Conservation (phyloP, 495 filamentous ascomycete genomes). For the Elasticomyces elasticus region DNA sequence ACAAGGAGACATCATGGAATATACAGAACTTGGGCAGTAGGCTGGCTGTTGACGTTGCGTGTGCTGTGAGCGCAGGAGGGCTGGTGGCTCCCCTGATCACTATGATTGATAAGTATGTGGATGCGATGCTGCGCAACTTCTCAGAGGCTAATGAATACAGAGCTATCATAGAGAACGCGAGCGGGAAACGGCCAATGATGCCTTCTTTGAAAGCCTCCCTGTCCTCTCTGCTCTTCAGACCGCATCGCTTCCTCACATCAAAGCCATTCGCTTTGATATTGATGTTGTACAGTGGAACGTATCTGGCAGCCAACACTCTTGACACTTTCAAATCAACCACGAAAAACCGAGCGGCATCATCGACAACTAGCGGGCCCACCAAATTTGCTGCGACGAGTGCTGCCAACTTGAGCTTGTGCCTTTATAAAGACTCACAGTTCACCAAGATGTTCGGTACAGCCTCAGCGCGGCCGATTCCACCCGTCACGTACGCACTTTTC, state of each 20-base stretch:
- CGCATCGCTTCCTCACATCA: slow-evolving; percentile 61
- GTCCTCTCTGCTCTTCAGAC: slow-evolving; percentile 52
- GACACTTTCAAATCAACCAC: slow-evolving; percentile 69
- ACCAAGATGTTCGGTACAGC: slow-evolving; percentile 67
- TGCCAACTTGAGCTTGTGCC: slow-evolving; percentile 84
- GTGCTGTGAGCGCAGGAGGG: slow-evolving; percentile 67
- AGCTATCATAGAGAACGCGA: slow-evolving; percentile 91
- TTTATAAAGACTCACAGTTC: slow-evolving; percentile 87
- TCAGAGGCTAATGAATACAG: slow-evolving; percentile 34
- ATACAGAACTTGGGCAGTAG: slow-evolving; percentile 60
- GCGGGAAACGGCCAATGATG: slow-evolving; percentile 62
- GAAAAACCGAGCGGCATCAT: slow-evolving; percentile 43
- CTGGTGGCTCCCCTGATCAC: slow-evolving; percentile 81
- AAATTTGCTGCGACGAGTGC: slow-evolving; percentile 76
- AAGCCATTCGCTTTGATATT: slow-evolving; percentile 82
- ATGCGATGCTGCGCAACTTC: not conserved
- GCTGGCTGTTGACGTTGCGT: slow-evolving; percentile 59
- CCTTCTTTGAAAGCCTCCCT: slow-evolving; percentile 57
- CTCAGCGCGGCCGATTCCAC: slow-evolving; percentile 44
- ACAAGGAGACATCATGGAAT: slow-evolving; percentile 51
- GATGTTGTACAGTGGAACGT: slow-evolving; percentile 78
- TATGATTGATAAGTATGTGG: slow-evolving; percentile 74
- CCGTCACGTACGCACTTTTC: slow-evolving; percentile 68
- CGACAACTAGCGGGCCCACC: slow-evolving; percentile 58
- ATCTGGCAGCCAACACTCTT: slow-evolving; percentile 78